A percentile compares a stretch with the other conserved stretches of the same genome.
Evolutionary conservation across 164 flowering plant genomes (phyloP).

Genomic region (Magnolia officinalis): DNA sequence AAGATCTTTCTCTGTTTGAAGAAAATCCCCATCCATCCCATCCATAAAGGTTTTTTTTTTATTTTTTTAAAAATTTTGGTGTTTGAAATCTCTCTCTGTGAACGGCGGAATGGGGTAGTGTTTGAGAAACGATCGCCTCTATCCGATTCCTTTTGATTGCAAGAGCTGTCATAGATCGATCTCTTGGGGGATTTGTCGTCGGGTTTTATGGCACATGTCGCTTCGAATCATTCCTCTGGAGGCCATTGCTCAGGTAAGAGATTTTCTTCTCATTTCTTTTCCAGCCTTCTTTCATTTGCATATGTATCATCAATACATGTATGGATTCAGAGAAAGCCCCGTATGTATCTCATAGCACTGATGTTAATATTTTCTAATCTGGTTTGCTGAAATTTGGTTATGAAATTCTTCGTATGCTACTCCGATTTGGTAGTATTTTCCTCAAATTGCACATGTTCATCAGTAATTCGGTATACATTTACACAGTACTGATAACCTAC

Average conservation of each 20-base stretch:
- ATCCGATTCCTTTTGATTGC: not conserved
- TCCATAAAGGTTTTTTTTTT: not conserved
- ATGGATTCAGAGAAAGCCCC: not conserved
- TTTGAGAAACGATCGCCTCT: not conserved
- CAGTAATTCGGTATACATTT: no score
- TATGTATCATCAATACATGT: no score
- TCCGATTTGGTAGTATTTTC: not conserved
- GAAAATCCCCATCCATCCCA: not conserved
- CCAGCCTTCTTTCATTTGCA: not conserved
- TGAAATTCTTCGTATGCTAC: not conserved
- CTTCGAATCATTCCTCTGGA: slow-evolving; percentile 30
- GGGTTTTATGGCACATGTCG: slow-evolving; percentile 30
- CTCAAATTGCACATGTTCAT: no score
- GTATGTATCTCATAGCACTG: not conserved
- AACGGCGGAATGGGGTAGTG: slow-evolving; percentile 13
- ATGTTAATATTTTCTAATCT: not conserved
- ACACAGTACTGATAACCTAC: no score
- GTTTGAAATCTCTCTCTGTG: not conserved
- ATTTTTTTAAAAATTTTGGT: not conserved
- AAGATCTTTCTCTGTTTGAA: not conserved
- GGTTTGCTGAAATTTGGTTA: not conserved
- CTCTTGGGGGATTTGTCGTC: not conserved
- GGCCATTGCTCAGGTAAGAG: slow-evolving; percentile 33
- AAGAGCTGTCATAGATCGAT: not conserved
- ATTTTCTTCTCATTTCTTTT: not conserved